Evolutionary conservation across 202 grass and related monocot genomes (phyloP).

Genomic region (Bolboschoenoplectus hybrid): DNA sequence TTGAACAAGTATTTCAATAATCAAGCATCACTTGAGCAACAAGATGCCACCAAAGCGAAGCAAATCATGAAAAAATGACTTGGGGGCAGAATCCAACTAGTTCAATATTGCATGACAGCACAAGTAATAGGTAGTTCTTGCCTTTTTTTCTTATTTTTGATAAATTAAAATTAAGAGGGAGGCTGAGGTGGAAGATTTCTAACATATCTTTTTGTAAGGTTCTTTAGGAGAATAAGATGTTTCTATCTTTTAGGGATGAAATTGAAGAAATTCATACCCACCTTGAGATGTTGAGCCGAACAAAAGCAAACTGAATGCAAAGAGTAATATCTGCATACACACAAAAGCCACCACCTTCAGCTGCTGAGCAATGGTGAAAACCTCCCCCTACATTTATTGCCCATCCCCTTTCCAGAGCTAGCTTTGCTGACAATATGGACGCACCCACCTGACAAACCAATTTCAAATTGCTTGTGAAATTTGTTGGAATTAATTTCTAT

Average conservation of each 20-base stretch:
- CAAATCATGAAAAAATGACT: not conserved
- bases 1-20: not conserved
- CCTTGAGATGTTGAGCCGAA: conserved; percentile 69
- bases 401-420: conserved; percentile 83
- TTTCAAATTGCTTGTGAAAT: conserved; percentile 19
- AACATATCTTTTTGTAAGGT: not conserved
- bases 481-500: too few relatives aligned
- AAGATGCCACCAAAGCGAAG: not conserved
- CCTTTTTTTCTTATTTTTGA: not conserved
- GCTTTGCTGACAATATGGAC: conserved; percentile 73
- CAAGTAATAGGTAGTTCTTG: not conserved
- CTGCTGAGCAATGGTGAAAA: conserved; percentile 91
- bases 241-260: not conserved
- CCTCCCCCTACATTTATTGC: conserved; percentile 86
- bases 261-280: conserved; percentile 30
- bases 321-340: conserved; percentile 80
- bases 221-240: not conserved
- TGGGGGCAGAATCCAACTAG: not conserved
- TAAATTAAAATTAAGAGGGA: not conserved
- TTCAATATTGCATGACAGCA: not conserved
- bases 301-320: conserved; percentile 77
- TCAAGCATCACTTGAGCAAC: not conserved
- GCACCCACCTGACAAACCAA: conserved; percentile 58
- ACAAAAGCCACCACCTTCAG: conserved; percentile 81
- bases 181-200: not conserved